phyloP scores from a whole-genome alignment of 306 rosid genomes.

The Vicia faba region DNA sequence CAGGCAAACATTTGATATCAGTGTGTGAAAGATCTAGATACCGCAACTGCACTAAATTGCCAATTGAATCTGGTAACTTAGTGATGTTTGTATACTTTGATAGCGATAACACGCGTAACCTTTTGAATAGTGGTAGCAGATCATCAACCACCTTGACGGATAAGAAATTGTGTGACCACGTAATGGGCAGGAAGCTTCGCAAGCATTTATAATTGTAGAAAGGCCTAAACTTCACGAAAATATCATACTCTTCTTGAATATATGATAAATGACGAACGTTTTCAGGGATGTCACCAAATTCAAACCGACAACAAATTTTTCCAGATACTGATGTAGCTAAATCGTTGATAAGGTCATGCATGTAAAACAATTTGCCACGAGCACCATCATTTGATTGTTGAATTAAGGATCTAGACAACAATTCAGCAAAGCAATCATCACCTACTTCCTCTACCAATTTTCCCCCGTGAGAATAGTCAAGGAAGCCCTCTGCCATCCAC shows the following conservation, averaged over 20 bases:
- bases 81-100: background rate
- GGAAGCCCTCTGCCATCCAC: too few species aligned
- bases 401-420: too few species aligned
- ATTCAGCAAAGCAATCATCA: too few species aligned
- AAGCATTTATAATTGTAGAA: background rate
- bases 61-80: background rate
- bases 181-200: background rate
- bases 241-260: background rate
- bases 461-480: too few species aligned
- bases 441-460: too few species aligned
- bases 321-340: background rate
- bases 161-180: accelerated
- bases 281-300: background rate
- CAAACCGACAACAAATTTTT: background rate
- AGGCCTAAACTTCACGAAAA: background rate
- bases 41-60: too few species aligned
- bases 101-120: background rate
- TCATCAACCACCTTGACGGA: background rate
- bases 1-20: too few species aligned
- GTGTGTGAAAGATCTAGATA: too few species aligned
- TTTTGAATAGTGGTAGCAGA: background rate
- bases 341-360: too few species aligned
- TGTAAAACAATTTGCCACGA: too few species aligned
- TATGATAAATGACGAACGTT: constrained; percentile 35
- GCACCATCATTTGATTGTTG: too few species aligned